Conservation (phyloP, 768 basidiomycete genomes). For the Xerocomellus intermedius region DNA sequence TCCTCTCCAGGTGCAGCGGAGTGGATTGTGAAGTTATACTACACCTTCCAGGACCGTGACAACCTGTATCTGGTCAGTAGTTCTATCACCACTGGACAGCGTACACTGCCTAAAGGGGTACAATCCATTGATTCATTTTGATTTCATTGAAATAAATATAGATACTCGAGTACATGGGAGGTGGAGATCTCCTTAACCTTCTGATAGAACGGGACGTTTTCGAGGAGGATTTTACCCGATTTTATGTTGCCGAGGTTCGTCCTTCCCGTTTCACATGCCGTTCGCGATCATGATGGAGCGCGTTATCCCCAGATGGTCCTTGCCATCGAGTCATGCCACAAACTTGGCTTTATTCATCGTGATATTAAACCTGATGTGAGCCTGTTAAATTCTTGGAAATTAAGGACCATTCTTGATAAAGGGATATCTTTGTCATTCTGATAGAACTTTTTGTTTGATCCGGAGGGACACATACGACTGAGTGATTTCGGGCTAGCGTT, state of each 20-base stretch:
- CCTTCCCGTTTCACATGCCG: slow-evolving; percentile 19
- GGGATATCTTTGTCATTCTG: slow-evolving; percentile 22
- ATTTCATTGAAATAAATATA: slow-evolving; percentile 52
- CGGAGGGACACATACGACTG: slow-evolving; percentile 89
- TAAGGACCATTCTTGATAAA: slow-evolving; percentile 29
- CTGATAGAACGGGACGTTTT: slow-evolving; percentile 91
- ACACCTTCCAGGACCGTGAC: slow-evolving; percentile 95
- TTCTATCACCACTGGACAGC: slow-evolving; percentile 31
- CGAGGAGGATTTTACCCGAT: slow-evolving; percentile 86
- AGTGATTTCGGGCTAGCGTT: slow-evolving; percentile 96
- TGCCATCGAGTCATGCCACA: slow-evolving; percentile 90
- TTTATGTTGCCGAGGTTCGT: slow-evolving; percentile 90
- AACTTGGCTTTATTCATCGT: slow-evolving; percentile 94
- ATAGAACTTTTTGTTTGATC: slow-evolving; percentile 94
- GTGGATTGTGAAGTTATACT: slow-evolving; percentile 93
- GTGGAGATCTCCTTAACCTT: slow-evolving; percentile 93
- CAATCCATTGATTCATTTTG: slow-evolving; percentile 49
- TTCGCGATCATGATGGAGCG: slow-evolving; percentile 22
- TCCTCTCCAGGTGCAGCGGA: slow-evolving; percentile 72
- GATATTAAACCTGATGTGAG: slow-evolving; percentile 95
- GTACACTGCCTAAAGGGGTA: slow-evolving; percentile 24
- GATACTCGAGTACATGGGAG: slow-evolving; percentile 95
- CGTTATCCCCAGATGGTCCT: slow-evolving; percentile 76
- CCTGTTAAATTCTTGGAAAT: slow-evolving; percentile 26
- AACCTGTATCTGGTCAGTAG: slow-evolving; percentile 85